Evolutionary conservation across 495 filamentous ascomycete genomes (phyloP), one percentile per base, ranked within the genome.

Genomic region (Corynascus novoguineensis): DNA sequence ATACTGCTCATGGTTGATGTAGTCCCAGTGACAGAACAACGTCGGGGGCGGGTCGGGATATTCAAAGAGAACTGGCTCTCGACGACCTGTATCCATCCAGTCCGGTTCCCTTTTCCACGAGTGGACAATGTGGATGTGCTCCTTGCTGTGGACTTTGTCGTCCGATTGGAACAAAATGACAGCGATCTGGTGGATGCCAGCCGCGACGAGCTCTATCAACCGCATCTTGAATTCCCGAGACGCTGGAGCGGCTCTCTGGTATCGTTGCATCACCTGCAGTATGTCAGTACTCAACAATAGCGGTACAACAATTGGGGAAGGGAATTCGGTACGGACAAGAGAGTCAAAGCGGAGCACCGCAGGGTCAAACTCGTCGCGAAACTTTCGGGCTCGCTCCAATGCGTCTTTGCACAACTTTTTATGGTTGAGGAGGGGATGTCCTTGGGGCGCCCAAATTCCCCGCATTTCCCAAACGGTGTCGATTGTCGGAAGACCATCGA

Each of bases 201-300:
- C 32, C 5, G 56, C 49, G 0, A 52, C 49, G 7, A 58, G 56
- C 41, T 58, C 56, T 0, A 47, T 15, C 3, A 58, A 19, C 3
- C 56, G 47, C 41, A 53, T 37, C 1, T 53, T 58, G 49, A 58
- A 53, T 41, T 58, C 40, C 2, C 41, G 41, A 12, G 49, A 53
- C 24, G 48, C 56, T 1, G 14, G n/a, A 5, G 31, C 11, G 8
- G 48, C 37, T 2, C 32, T 41, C 28, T 53, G 56, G 32, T 37
- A 58, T 4, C 17, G 4, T 32, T 58, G 56, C 56, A 58, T 46
- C 0, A 37, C 21, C 55, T 51, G 22, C n/a, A 3, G 3, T 2
- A 15, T 21, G 37, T 41, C n/a, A 41, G 37, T 3, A 38, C 35
- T 41, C n/a, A 0, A n/a, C 5, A 14, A n/a, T n/a, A n/a, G n/a